phyloP scores from a whole-genome alignment of 768 basidiomycete species.

The Mycena belliarum region DNA sequence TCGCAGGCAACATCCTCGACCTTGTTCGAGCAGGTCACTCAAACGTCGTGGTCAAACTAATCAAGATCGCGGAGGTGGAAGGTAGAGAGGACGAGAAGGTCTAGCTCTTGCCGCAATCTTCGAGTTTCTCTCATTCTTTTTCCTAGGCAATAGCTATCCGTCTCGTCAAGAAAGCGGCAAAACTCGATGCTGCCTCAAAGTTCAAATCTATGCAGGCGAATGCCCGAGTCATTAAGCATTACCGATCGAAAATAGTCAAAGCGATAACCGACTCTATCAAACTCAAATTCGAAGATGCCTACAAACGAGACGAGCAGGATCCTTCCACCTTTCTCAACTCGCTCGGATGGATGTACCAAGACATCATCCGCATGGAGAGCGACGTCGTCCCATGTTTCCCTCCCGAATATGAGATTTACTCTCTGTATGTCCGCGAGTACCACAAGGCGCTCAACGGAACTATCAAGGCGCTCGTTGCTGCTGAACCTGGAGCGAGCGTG shows the following conservation, averaged over 20 bases:
- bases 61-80: slow-evolving; percentile 94
- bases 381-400: slow-evolving; percentile 93
- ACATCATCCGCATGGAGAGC: slow-evolving; percentile 88
- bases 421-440: slow-evolving; percentile 82
- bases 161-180: slow-evolving; percentile 92
- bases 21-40: slow-evolving; percentile 77
- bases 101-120: slow-evolving; percentile 3
- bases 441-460: slow-evolving; percentile 81
- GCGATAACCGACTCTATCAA: slow-evolving; percentile 78
- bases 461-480: slow-evolving; percentile 66
- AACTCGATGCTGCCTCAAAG: slow-evolving; percentile 89
- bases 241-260: slow-evolving; percentile 85
- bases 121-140: not conserved
- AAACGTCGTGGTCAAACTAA: slow-evolving; percentile 85
- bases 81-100: slow-evolving; percentile 95
- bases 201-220: slow-evolving; percentile 93
- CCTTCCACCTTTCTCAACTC: slow-evolving; percentile 75
- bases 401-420: slow-evolving; percentile 85
- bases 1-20: slow-evolving; percentile 77
- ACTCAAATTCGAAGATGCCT: slow-evolving; percentile 67
- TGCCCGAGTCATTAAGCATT: slow-evolving; percentile 92
- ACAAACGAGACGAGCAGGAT: slow-evolving; percentile 59
- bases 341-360: slow-evolving; percentile 91
- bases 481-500: slow-evolving; percentile 85
- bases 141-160: slow-evolving; percentile 91